Percentiles rank a stretch among this genome's conserved stretches.
phyloP scores from a whole-genome alignment of 2,329 filamentous ascomycete genomes.

The Aspergillus costaricaensis region DNA sequence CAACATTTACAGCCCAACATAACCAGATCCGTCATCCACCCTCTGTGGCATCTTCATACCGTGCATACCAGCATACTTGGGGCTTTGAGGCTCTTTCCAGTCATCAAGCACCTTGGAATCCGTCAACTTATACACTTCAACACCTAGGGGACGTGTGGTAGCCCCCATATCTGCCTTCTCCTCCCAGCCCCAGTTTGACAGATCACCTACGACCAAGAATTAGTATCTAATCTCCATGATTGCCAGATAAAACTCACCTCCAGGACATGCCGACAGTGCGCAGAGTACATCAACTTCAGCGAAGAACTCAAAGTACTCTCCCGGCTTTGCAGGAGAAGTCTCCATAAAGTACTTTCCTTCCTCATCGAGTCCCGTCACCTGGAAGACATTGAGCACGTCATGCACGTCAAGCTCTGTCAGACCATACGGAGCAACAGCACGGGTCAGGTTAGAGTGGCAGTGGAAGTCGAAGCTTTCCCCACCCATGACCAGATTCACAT shows the following conservation, averaged over 20 bases:
- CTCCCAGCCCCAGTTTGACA: constrained; percentile 80
- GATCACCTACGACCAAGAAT: constrained; percentile 55
- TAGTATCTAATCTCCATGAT: constrained; percentile 7
- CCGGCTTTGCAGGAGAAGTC: constrained; percentile 48
- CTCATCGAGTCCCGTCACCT: constrained; percentile 75
- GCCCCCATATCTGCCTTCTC: constrained; percentile 60
- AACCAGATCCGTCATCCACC: constrained; percentile 28
- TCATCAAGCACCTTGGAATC: constrained; percentile 57
- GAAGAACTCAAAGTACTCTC: constrained; percentile 70
- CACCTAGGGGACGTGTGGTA: constrained; percentile 72
- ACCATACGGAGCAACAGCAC: constrained; percentile 69
- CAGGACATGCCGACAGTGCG: constrained; percentile 70
- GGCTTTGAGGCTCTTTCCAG: constrained; percentile 64
- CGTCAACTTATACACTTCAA: constrained; percentile 68
- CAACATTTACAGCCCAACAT: constrained; percentile 26
- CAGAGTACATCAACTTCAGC: constrained; percentile 75
- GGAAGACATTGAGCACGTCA: constrained; percentile 84
- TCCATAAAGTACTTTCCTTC: constrained; percentile 75
- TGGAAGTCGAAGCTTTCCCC: constrained; percentile 76
- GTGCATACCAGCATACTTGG: constrained; percentile 67
- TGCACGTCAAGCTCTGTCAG: constrained; percentile 75
- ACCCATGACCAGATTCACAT: constrained; percentile 73
- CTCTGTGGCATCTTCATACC: constrained; percentile 59
- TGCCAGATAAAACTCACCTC: constrained; percentile 46
- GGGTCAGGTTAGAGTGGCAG: constrained; percentile 78